Base-by-base conservation (phyloP, 2,329 filamentous ascomycete genomes). In the Penicillium sp. region DNA sequence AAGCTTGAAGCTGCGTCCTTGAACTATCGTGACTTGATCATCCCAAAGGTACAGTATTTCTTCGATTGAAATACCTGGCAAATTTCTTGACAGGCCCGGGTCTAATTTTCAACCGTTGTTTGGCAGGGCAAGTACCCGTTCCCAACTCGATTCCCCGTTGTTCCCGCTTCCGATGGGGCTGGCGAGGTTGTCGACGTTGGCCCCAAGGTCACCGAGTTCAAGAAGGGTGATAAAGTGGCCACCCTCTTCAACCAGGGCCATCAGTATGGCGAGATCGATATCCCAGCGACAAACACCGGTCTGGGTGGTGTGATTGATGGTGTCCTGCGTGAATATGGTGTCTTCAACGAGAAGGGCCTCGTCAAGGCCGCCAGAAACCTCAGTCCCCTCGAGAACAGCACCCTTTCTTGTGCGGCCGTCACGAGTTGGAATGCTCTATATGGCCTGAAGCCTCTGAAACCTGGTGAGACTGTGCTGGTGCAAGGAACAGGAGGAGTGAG, bases 231-330 rank as follows among this genome's bases (percentile, higher is more conserved):
- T 70, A 81, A 82, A 49, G 85, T 89, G 15, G 70, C 71, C 28
- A 86, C 84, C 0, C 77, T 85, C 55, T 86, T 87, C 79, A 86
- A 84, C 70, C 83, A 86, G 69, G 77, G 71, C 11, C 85, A 86
- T 66, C 76, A 84, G 54, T 82, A 76, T 28, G 84, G 82, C 45
- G 76, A 76, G 1, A 72, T 85, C 17, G 69, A 75, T 50, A 7
- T 48, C 5, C 49, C 80, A 47, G 76, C 74, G 28, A 58, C 77
- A 5, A 56, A 61, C 0, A 86, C 86, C 0, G 88, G 88, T 2
- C 83, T 92, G 1, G 90, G 90, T 56, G 90, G 89, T 51, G 81
- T 81, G 11, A 57, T 89, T 1, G 85, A 92, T 67, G 91, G 91
- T 59, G 84, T 83, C 0, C 81, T 94, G 28, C 84, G 89, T 47